phyloP scores from a whole-genome alignment of 106 monocot genomes.

The Hemerocallis citrina region DNA sequence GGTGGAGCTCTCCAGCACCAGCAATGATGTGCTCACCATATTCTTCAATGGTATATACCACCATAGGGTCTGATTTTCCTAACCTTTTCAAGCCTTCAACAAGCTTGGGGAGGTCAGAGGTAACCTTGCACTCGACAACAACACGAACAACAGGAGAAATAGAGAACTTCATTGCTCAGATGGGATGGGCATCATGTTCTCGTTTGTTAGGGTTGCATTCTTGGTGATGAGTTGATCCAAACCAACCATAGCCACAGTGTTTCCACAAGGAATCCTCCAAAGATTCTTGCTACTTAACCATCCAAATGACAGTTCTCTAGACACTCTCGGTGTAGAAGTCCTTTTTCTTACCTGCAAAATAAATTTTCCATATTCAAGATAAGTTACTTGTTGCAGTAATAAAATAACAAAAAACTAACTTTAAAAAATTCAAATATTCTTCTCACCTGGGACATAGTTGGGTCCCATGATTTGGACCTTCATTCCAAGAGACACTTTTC shows the following conservation, averaged over 20 bases:
- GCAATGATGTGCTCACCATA: conserved; percentile 44
- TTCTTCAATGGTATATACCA: conserved; percentile 36
- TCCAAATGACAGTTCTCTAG: conserved; percentile 26
- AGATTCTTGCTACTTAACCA: conserved; percentile 25
- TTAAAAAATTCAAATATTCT: too few species aligned
- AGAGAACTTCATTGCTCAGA: conserved; percentile 40
- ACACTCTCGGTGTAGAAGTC: conserved; percentile 22
- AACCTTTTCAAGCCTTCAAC: conserved; percentile 46
- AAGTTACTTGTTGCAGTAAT: too few species aligned
- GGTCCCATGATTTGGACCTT: conserved; percentile 16
- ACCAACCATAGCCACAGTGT: conserved; percentile 25
- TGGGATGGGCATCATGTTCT: conserved; percentile 32
- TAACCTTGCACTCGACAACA: conserved; percentile 35
- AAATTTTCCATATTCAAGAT: too few species aligned
- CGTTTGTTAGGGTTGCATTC: conserved; percentile 41
- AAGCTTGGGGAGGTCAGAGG: conserved; percentile 42
- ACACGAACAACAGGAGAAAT: conserved; percentile 45
- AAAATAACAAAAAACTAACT: too few species aligned
- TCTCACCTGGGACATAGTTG: conserved; percentile 11
- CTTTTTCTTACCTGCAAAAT: conserved; percentile 25
- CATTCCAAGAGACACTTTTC: conserved; percentile 13
- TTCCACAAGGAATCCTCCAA: conserved; percentile 27
- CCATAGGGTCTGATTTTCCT: conserved; percentile 46
- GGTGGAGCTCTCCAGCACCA: conserved; percentile 45
- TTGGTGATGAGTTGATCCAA: conserved; percentile 24